These are phyloP conservation scores for Apiospora pterosperma DNA, from an alignment of 2,329 filamentous ascomycete species.

Conservation along the genomic window DNA sequence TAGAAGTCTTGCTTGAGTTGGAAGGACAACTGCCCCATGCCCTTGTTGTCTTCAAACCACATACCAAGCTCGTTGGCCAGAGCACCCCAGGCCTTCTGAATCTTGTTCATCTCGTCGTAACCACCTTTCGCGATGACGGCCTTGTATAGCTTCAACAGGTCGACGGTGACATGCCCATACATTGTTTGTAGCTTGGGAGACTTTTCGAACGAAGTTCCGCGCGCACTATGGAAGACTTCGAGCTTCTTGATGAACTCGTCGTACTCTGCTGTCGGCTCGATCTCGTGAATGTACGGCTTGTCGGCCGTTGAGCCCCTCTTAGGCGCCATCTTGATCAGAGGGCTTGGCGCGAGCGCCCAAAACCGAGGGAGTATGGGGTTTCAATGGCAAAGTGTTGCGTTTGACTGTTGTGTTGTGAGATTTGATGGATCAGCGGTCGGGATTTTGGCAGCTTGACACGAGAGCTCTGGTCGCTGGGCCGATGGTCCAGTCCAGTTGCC, in stretches of 20 bases:
- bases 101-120: constrained; percentile 79
- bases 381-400: not conserved
- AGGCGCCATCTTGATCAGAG: constrained; percentile 22
- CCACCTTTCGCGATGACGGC: constrained; percentile 74
- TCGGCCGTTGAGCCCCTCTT: constrained; percentile 24
- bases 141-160: constrained; percentile 76
- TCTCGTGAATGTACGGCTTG: constrained; percentile 30
- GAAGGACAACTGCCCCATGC: constrained; percentile 73
- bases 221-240: constrained; percentile 69
- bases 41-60: constrained; percentile 63
- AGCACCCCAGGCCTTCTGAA: constrained; percentile 83
- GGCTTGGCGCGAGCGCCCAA: constrained; percentile 4
- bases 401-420: not conserved
- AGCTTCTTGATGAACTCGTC: constrained; percentile 75
- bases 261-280: constrained; percentile 67
- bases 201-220: constrained; percentile 74
- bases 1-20: constrained; percentile 85
- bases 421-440: not conserved
- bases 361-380: not conserved
- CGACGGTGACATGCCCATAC: constrained; percentile 72
- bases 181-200: constrained; percentile 62
- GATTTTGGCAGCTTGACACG: not conserved
- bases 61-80: constrained; percentile 75
- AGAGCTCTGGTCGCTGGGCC: constrained; percentile 5
- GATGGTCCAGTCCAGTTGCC: not conserved